Evolutionary conservation across 129 eudicot genomes (phyloP).

Genomic region (Arctium lappa): DNA sequence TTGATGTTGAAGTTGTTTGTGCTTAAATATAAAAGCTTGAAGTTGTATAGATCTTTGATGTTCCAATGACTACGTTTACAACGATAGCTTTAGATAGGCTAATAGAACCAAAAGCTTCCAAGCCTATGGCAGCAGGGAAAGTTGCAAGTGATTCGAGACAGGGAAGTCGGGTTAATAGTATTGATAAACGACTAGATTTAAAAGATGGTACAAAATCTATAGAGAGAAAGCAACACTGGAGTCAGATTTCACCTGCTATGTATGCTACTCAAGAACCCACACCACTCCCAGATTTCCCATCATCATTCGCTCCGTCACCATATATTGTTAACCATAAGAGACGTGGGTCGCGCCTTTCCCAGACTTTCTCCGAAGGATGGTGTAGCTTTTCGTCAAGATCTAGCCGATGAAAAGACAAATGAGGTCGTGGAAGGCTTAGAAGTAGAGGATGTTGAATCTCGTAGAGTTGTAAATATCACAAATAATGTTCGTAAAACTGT

Average conservation of each 20-base stretch:
- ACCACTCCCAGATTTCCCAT: slow-evolving; percentile 58
- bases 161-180: slow-evolving; percentile 29
- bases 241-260: slow-evolving; percentile 64
- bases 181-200: slow-evolving; percentile 25
- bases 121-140: slow-evolving; percentile 38
- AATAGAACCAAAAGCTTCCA: slow-evolving; percentile 54
- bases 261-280: slow-evolving; percentile 74
- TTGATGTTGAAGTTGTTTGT: slow-evolving; percentile 1
- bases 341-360: slow-evolving; percentile 79
- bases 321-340: slow-evolving; percentile 87
- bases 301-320: slow-evolving; percentile 71
- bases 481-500: slow-evolving; percentile 11
- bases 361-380: slow-evolving; percentile 57
- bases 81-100: slow-evolving; percentile 68
- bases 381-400: slow-evolving; percentile 24
- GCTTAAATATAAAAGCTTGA: slow-evolving; percentile 7
- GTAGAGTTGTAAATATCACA: slow-evolving; percentile 10
- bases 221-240: slow-evolving; percentile 47
- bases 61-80: slow-evolving; percentile 65
- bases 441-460: slow-evolving; percentile 35
- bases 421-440: slow-evolving; percentile 27
- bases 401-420: slow-evolving; percentile 31
- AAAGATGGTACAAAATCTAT: slow-evolving; percentile 12
- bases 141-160: slow-evolving; percentile 23
- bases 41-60: slow-evolving; percentile 33